Percentiles rank a stretch among this genome's conserved stretches.
Conservation (phyloP, 306 rosid species). For the Abrus pulchellus region DNA sequence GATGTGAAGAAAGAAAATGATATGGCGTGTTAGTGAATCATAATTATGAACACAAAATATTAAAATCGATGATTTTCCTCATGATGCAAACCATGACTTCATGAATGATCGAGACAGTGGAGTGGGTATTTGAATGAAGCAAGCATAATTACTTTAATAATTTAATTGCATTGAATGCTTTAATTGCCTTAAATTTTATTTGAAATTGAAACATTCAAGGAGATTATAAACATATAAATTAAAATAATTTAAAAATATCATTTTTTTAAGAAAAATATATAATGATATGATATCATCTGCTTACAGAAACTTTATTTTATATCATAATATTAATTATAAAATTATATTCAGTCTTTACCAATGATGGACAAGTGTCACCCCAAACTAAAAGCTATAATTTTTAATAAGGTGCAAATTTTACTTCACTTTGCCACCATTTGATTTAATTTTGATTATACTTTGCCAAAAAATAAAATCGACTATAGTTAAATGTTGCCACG, state of each 20-base stretch:
- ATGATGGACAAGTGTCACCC: not conserved
- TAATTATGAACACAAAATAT: slow-evolving; percentile 30
- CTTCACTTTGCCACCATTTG: not conserved
- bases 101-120: slow-evolving; percentile 57
- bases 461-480: not conserved
- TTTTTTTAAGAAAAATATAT: too few species aligned
- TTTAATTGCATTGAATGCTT: not conserved
- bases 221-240: not conserved
- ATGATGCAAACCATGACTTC: slow-evolving; percentile 67
- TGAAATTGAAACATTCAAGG: too few species aligned
- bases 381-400: not conserved
- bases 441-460: not conserved
- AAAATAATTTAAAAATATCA: not conserved
- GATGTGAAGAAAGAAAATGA: slow-evolving; percentile 45
- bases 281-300: too few species aligned
- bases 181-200: not conserved
- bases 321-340: too few species aligned
- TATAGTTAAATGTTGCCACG: not conserved
- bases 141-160: not conserved
- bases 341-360: too few species aligned
- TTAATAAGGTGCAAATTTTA: not conserved
- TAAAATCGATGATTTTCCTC: slow-evolving; percentile 31
- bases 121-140: slow-evolving; percentile 48
- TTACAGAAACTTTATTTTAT: too few species aligned
- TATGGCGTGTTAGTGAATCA: not conserved